Percentiles rank a stretch among this genome's conserved stretches.
Conservation (phyloP, 148 eudicot genomes). For the Euryodendron excelsum region DNA sequence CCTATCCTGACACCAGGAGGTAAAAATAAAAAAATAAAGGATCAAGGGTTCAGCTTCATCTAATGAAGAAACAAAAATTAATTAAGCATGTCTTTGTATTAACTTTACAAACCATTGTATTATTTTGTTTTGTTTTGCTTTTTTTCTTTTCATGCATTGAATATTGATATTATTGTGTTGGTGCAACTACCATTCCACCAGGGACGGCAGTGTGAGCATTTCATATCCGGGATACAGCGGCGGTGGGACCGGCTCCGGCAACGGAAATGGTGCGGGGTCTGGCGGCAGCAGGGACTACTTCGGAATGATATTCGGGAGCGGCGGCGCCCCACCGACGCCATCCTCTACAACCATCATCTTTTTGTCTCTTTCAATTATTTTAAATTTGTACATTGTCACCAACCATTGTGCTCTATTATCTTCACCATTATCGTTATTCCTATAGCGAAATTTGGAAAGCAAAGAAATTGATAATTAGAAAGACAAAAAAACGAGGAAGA, state of each 20-base stretch:
- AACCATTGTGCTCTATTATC: neutral
- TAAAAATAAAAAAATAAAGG: slow-evolving; percentile 21
- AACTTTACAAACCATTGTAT: neutral
- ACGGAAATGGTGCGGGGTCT: too few species aligned
- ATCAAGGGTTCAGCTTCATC: slow-evolving; percentile 15
- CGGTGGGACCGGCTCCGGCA: neutral
- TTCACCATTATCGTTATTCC: too few species aligned
- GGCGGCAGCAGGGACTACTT: slow-evolving; percentile 2
- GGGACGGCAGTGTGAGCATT: slow-evolving; percentile 13
- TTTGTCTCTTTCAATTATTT: neutral
- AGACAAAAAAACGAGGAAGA: too few species aligned
- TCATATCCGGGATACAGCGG: slow-evolving; percentile 16
- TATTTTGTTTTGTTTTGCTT: neutral
- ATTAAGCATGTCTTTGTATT: too few species aligned
- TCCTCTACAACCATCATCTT: slow-evolving; percentile 7
- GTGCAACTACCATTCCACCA: slow-evolving; percentile 7
- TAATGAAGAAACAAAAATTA: slow-evolving; percentile 11
- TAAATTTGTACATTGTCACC: slow-evolving; percentile 12
- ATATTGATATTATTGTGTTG: neutral
- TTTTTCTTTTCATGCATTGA: too few species aligned
- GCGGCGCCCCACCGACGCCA: slow-evolving; percentile 7
- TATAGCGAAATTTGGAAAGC: neutral
- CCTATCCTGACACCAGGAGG: too few species aligned
- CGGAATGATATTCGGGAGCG: slow-evolving; percentile 20
- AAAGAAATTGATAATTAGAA: neutral